Conservation (phyloP, 805 yeast genomes). For the Ogataea corticis region DNA sequence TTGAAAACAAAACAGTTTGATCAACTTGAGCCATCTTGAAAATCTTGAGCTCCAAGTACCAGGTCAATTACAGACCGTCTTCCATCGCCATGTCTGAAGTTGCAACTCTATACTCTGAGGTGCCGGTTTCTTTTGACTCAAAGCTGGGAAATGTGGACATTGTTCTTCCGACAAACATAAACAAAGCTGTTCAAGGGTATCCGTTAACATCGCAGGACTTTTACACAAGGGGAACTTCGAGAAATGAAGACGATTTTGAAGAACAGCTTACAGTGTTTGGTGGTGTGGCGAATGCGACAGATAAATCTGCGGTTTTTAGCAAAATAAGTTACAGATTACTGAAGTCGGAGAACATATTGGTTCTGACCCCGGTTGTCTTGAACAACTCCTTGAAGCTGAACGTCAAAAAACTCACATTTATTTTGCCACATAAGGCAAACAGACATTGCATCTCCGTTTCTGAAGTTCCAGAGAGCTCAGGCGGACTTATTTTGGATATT, state of each 20-base stretch:
- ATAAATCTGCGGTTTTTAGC: conserved; percentile 15
- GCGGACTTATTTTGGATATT: conserved; percentile 49
- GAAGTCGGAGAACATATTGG: conserved; percentile 11
- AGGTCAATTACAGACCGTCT: conserved; percentile 1
- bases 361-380: conserved; percentile 42
- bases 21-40: not conserved
- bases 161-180: conserved; percentile 14
- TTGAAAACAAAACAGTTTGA: conserved; percentile 2
- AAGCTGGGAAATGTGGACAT: conserved; percentile 1
- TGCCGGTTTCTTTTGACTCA: conserved; percentile 16
- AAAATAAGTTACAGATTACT: conserved; percentile 18
- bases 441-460: conserved; percentile 39
- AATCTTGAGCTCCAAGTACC: too few species aligned
- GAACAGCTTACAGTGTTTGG: conserved; percentile 16
- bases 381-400: conserved; percentile 36
- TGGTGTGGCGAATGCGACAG: conserved; percentile 10
- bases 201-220: conserved; percentile 9
- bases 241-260: conserved; percentile 5
- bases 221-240: not conserved
- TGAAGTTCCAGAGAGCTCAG: conserved; percentile 29
- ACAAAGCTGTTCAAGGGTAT: conserved; percentile 15
- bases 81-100: conserved; percentile 1
- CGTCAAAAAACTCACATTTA: conserved; percentile 40
- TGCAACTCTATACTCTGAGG: conserved; percentile 6
- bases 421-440: conserved; percentile 39